Percentiles rank a stretch among this genome's conserved stretches.
Conservation (phyloP, 805 yeast species). For the Danielozyma ontarioensis region DNA sequence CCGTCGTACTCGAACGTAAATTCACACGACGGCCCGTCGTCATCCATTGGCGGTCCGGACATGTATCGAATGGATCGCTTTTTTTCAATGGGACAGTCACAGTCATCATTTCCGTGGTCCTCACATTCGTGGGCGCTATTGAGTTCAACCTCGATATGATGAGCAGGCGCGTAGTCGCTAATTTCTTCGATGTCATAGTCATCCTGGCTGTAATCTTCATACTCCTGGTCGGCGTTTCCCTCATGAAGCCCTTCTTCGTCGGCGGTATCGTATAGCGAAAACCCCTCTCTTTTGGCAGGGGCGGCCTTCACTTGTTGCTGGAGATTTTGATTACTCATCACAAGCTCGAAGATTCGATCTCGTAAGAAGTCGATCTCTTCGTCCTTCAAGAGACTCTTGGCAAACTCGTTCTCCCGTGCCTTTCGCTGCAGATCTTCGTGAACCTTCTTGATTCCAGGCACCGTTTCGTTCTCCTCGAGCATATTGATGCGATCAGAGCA, state of each 20-base stretch:
- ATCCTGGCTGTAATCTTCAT: slow-evolving; percentile 21
- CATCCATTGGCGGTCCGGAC: slow-evolving; percentile 6
- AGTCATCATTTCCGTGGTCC: slow-evolving; percentile 19
- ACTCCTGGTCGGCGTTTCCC: slow-evolving; percentile 20
- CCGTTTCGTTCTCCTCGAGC: slow-evolving; percentile 6
- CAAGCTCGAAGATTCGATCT: slow-evolving; percentile 20
- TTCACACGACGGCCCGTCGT: slow-evolving; percentile 39
- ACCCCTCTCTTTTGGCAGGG: slow-evolving; percentile 23
- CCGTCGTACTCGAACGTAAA: slow-evolving; percentile 41
- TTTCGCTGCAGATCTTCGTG: neutral
- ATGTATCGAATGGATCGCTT: slow-evolving; percentile 5
- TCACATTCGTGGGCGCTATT: slow-evolving; percentile 30
- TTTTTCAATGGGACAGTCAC: slow-evolving; percentile 19
- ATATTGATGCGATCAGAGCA: slow-evolving; percentile 8
- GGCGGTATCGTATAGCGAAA: slow-evolving; percentile 28
- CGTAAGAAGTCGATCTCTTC: slow-evolving; percentile 25
- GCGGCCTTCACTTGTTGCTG: neutral
- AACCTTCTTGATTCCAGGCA: slow-evolving; percentile 5
- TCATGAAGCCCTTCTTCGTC: slow-evolving; percentile 38
- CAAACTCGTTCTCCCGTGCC: slow-evolving; percentile 1
- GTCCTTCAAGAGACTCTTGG: slow-evolving; percentile 14
- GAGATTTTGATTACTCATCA: slow-evolving; percentile 6
- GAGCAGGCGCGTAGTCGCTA: slow-evolving; percentile 24
- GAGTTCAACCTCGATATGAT: slow-evolving; percentile 39
- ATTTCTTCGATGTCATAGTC: slow-evolving; percentile 37